Evolutionary conservation across 2,329 filamentous ascomycete genomes (phyloP), one percentile per base, ranked within the genome.

Genomic region (Grosmannia huntii): DNA sequence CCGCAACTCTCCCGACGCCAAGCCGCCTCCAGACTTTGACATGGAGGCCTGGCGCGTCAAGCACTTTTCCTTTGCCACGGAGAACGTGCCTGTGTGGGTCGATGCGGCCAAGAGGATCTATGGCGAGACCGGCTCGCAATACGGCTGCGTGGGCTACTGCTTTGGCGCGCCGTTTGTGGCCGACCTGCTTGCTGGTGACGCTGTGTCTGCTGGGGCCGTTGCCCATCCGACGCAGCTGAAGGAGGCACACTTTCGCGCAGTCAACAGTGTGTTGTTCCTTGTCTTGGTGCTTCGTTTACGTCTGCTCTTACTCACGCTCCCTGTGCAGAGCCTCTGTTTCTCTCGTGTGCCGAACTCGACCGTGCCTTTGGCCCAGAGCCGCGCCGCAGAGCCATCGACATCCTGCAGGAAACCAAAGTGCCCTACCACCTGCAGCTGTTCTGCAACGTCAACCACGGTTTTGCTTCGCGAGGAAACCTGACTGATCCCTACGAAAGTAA

Each of bases 391-490:
- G 75, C 75, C 2, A 49, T 76, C 1, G 73, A 76, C 25, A 71
- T 76, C 36, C 64, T 78, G 54, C 68, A 70, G 50, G 66, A 66
- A 27, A 65, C 67, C 31, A 66, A 70, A 48, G 74, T 73, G 62
- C 62, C 77, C 2, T 87, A 82, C 68, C 82, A 87, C 65, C 73
- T 85, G 62, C 82, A 78, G 66, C 70, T 88, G 23, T 87, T 82
- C 72, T 76, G 75, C 27, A 77, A 77, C 44, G 80, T 85, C 19
- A 69, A 74, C 28, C 62, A 65, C 55, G 61, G 62, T 27, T 60
- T 61, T 55, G 61, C 61, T 16, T 55, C 60, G 10, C 62, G 58
- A 19, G 60, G 61, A 50, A 53, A 65, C 28, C 59, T 63, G 1
- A 67, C 65, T 60, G 68, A 75, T 38, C 68, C 68, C 2, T 76